A percentile compares a stretch with the other conserved stretches of the same genome.
These are phyloP conservation scores for Monosporascus sp. DNA, from an alignment of 2,329 filamentous ascomycete genomes.

Conservation along the genomic window DNA sequence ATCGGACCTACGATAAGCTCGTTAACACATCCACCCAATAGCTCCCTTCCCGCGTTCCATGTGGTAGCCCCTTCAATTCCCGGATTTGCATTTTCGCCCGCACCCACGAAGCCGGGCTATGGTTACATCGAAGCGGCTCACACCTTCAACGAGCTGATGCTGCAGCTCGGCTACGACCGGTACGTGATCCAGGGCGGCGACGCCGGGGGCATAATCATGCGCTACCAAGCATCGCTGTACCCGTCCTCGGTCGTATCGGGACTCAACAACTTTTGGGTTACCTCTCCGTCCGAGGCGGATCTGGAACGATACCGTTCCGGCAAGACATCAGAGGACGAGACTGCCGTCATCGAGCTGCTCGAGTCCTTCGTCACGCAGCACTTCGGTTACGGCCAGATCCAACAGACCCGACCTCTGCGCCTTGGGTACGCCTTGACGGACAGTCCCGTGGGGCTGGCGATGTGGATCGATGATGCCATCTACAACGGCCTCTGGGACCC, in stretches of 20 bases:
- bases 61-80: constrained; percentile 31
- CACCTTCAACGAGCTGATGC: constrained; percentile 26
- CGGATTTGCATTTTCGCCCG: constrained; percentile 29
- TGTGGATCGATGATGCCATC: constrained; percentile 19
- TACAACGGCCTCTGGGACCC: neutral
- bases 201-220: neutral
- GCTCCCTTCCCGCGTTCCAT: constrained; percentile 29
- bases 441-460: constrained; percentile 25
- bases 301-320: neutral
- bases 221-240: too few species aligned
- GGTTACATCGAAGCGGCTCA: constrained; percentile 17
- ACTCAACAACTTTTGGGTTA: constrained; percentile 17
- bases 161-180: constrained; percentile 22
- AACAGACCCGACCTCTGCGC: constrained; percentile 21
- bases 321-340: constrained; percentile 5
- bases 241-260: neutral
- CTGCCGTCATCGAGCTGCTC: constrained; percentile 4
- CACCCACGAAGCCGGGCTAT: too few species aligned
- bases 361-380: constrained; percentile 3
- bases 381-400: constrained; percentile 17
- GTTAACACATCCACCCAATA: constrained; percentile 22
- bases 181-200: neutral
- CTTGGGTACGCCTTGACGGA: constrained; percentile 24
- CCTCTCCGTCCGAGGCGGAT: constrained; percentile 8
- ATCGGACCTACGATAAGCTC: constrained; percentile 18